phyloP scores from a whole-genome alignment of 257 asterid genomes.

The Solanum corneliomulleri region DNA sequence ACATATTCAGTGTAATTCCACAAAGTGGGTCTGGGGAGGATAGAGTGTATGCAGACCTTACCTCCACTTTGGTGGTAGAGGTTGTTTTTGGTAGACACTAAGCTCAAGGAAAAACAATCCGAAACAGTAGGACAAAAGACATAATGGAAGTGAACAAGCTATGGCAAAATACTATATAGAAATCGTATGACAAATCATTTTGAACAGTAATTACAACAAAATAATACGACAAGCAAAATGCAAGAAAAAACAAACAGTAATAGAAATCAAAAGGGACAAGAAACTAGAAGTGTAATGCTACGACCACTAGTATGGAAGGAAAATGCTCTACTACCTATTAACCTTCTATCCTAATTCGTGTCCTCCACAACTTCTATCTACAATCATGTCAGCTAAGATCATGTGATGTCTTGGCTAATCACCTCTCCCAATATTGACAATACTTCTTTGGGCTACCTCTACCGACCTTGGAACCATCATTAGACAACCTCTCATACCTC shows the following conservation, averaged over 20 bases:
- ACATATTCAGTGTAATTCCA: neutral
- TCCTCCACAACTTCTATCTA: neutral
- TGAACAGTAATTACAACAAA: neutral
- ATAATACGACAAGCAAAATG: neutral
- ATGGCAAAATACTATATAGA: neutral
- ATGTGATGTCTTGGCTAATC: neutral
- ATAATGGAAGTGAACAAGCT: neutral
- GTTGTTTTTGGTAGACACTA: neutral
- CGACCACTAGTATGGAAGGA: neutral
- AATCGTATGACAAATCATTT: neutral
- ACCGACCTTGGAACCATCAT: neutral
- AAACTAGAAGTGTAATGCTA: neutral
- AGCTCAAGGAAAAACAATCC: neutral
- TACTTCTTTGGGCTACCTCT: neutral
- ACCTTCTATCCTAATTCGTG: neutral
- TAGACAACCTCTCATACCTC: neutral
- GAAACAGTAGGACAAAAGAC: neutral
- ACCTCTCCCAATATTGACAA: neutral
- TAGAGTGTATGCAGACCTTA: neutral
- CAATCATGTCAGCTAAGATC: neutral
- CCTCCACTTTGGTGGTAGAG: neutral
- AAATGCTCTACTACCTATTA: neutral
- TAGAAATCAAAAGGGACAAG: neutral
- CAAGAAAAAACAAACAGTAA: neutral
- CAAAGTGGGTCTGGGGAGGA: neutral